Evolutionary conservation across 768 basidiomycete species (phyloP), one percentile per base, ranked within the genome.

Genomic region (Melanogaster broomeanus): DNA sequence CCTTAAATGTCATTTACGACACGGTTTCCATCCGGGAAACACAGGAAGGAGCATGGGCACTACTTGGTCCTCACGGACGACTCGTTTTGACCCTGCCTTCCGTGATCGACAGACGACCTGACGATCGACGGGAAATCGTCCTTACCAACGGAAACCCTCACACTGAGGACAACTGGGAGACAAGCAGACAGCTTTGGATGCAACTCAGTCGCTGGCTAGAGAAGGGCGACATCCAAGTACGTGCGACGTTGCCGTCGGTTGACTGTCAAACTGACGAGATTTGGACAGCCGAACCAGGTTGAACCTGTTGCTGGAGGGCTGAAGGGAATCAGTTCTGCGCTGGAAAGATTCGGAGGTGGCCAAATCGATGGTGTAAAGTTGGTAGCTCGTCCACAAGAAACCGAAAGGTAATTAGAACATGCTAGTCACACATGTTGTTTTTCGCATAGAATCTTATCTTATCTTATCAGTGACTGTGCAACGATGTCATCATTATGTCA

Each of bases 331-430:
- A 58, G 61, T 30, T 62, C 62, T 12, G 81, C 74, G 9, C 58
- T 83, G 42, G 65, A 71, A 59, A 66, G 72, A 40, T 58, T 82
- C 59, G 63, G 72, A 52, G 63, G 66, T 4, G 69, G 71, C 28
- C 61, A 72, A 53, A 71, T 80, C 16, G 77, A 76, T 41, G 76
- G 75, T 4, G 60, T 70, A 22, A 80, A 80, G 59, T 58, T 81
- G 33, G 68, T 80, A 45, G 69, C 64, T 49, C 69, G 58, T 42
- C 78, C 78, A 8, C 71, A 74, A 59, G 77, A 78, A 43, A 77
- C 73, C 9, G 65, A 69, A 68, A 65, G 65, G 65, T 66, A n/a
- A n/a, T n/a, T n/a, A 66, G 66, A 61, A 57, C 21, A 42, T 37
- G 41, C 58, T 61, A 48, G 63, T 52, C 46, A 57, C 22, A 49